Base-by-base conservation (phyloP, 1,139 yeast species). In the Suhomyces bokatorum region DNA sequence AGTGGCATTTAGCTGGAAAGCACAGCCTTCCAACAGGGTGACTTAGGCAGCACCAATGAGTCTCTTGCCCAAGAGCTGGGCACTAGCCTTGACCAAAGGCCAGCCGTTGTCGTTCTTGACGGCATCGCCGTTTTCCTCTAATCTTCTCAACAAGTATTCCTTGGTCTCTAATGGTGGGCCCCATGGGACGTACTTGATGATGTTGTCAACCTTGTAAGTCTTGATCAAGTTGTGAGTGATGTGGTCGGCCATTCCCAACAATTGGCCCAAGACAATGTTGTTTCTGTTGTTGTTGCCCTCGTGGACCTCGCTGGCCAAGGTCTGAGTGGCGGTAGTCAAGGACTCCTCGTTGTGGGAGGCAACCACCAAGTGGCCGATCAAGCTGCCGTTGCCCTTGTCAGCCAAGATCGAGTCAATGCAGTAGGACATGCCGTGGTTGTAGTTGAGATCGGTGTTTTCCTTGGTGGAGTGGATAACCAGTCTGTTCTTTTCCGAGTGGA, bases 81-180 rank as follows among this genome's bases (percentile, higher is more conserved):
- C 44, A 28, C 84, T 82, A 39, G 82, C 83, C 58, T 75, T 80
- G 39, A 86, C 75, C 58, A 87, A 75, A 35, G 85, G 85, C 79
- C 85, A 82, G 32, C 97, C 97, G 51, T 88, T 89, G 64, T 87
- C 96, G 46, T 76, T 75, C 70, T 95, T 84, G 8, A 90, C 96
- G 12, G 98, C 96, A 66, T 91, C 97, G 28, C 97, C 97, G 60
- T 93, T 93, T 70, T 93, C 99, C 69, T 91, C 97, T 53, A 93
- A 75, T 69, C 99, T 81, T 74, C 99, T 85, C 52, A 85, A 74
- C 55, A 93, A 72, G 63, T 93, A 93, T 56, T 89, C 96, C 70
- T 88, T 89, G 46, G 97, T 90, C 69, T 93, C 98, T 55, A 81
- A 70, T 46, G 96, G 95, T 32, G 98, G 98, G 9, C 98, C 98